Evolutionary conservation across 768 basidiomycete genomes (phyloP).

Genomic region (Steccherinum ochraceum): DNA sequence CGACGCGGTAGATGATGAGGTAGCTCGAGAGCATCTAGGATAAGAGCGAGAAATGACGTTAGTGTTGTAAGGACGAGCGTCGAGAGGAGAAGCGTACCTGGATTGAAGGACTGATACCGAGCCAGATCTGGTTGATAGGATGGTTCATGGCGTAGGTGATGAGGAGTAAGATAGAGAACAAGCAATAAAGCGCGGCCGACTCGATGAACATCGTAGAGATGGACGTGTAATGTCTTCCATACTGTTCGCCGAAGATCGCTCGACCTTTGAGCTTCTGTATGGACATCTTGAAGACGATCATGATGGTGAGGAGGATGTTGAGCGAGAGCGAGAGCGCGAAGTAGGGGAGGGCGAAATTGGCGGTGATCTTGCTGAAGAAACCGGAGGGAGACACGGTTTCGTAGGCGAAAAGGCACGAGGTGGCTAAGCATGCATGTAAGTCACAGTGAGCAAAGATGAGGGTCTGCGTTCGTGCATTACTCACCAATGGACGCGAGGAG

Average conservation of each 20-base stretch:
- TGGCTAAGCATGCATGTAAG: too few relatives aligned
- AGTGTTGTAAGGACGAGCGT: not conserved
- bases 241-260: not conserved
- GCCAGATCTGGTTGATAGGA: constrained; percentile 5
- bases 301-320: constrained; percentile 14
- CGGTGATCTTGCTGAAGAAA: constrained; percentile 7
- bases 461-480: too few relatives aligned
- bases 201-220: constrained; percentile 17
- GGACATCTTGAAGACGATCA: constrained; percentile 13
- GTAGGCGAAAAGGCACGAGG: not conserved
- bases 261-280: not conserved
- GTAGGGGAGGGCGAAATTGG: constrained; percentile 12
- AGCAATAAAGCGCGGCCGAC: constrained; percentile 16
- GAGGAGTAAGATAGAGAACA: constrained; percentile 12
- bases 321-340: constrained; percentile 14
- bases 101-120: not conserved
- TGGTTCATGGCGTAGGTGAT: constrained; percentile 12
- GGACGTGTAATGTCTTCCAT: constrained; percentile 8
- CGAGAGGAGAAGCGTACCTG: not conserved
- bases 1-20: not conserved
- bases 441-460: too few relatives aligned
- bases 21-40: not conserved
- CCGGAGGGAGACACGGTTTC: constrained; percentile 4
- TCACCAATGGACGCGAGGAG: not conserved
- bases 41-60: too few relatives aligned